Base-by-base conservation (phyloP, 352 stramenopile genomes). In the Aphanomyces stellatus region DNA sequence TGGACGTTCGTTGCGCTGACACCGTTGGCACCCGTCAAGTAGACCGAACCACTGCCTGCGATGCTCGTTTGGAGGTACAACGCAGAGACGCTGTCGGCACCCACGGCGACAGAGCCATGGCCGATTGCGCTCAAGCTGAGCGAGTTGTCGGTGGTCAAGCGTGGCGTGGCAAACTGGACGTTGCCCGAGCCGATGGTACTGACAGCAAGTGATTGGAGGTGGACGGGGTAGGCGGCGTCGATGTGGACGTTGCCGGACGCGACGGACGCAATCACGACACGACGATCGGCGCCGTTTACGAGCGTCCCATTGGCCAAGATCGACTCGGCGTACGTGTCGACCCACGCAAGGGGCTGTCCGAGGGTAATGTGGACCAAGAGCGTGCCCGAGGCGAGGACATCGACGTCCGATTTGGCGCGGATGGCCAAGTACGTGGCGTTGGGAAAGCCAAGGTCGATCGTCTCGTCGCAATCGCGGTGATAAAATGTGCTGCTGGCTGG, bases 361-460 rank as follows among this genome's bases (percentile, higher is more conserved):
- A 57, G 15, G 11, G 13, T 24, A 8, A 67, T 27, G 22, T 24
- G 25, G 2, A 67, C 41, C 10, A 67, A 10, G 27, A 67, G 35
- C 19, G 46, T 27, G 4, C 60, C 60, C 17, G 34, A 37, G 8
- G 60, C 48, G n/a, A 19, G 19, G 10, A 30, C 49, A n/a, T 56
- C 34, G 11, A 40, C 49, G 2, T 17, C 24, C 13, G 33, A 49
- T 22, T 37, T 28, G 46, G 33, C 37, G 19, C 40, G 37, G 27
- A 67, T n/a, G 49, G 57, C 35, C 41, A 67, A 43, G 60, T 67
- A 67, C 60, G 60, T 57, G 24, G 40, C 7, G 60, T 67, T 57
- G 35, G 59, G 19, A n/a, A 17, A 8, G 30, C 33, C 27, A 30
- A 57, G 30, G 25, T 17, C 49, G 30, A 35, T 34, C 7, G 13